Evolutionary conservation across 495 filamentous ascomycete genomes (phyloP).

Genomic region (Xylaria flabelliformis): DNA sequence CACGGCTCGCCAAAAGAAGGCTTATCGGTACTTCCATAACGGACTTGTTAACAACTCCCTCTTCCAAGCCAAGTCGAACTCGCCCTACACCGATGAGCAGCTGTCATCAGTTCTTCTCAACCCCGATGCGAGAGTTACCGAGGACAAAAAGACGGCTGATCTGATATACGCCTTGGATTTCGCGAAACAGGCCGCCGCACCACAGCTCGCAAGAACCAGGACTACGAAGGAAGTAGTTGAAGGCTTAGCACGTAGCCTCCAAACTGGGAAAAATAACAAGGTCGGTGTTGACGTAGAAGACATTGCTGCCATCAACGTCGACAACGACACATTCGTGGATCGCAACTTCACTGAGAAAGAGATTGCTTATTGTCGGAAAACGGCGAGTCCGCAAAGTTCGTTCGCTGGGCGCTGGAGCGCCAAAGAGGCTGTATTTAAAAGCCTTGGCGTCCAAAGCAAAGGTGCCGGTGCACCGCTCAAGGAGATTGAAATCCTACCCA

Average conservation of each 20-base stretch:
- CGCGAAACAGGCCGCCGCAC: conserved; percentile 54
- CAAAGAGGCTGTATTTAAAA: conserved; percentile 99
- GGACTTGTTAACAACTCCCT: conserved; percentile 95
- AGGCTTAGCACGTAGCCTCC: conserved; percentile 73
- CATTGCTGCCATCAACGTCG: conserved; percentile 82
- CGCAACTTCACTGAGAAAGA: conserved; percentile 90
- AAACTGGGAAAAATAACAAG: conserved; percentile 72
- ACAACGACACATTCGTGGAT: conserved; percentile 92
- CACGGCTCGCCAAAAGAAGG: conserved; percentile 92
- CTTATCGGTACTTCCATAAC: conserved; percentile 97
- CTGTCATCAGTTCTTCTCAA: conserved; percentile 89
- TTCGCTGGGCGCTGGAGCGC: conserved; percentile 96
- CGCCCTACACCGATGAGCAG: conserved; percentile 89
- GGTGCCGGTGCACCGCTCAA: conserved; percentile 88
- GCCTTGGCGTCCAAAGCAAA: conserved; percentile 83
- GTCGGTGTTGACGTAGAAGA: conserved; percentile 93
- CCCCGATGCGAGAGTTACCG: conserved; percentile 84
- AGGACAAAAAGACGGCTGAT: conserved; percentile 81
- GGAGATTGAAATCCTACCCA: conserved; percentile 89
- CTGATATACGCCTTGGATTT: conserved; percentile 73
- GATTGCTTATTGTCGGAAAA: conserved; percentile 82
- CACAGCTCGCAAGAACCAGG: conserved; percentile 55
- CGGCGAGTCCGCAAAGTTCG: conserved; percentile 73
- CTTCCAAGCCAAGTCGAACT: conserved; percentile 91
- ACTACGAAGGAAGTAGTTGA: conserved; percentile 80